Evolutionary conservation across 805 yeast species (phyloP).

Genomic region (Hanseniaspora occidentalis): DNA sequence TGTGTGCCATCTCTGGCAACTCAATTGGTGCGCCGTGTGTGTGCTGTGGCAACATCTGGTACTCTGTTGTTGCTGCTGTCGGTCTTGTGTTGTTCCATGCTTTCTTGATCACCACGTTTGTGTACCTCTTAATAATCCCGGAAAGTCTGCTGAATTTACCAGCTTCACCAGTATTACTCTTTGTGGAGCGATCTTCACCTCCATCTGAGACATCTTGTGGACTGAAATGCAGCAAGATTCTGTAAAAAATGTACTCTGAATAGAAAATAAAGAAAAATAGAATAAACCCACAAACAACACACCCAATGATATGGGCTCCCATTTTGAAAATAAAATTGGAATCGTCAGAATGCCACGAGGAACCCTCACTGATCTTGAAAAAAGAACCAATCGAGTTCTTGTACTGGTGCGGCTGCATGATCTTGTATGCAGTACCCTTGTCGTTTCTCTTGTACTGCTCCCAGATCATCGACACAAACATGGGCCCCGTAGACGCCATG

Average conservation of each 20-base stretch:
- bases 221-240: too few relatives aligned
- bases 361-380: conserved; percentile 67
- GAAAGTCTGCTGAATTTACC: too few relatives aligned
- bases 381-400: conserved; percentile 49
- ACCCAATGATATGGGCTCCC: conserved; percentile 61
- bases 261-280: conserved; percentile 37
- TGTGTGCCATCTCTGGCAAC: too few relatives aligned
- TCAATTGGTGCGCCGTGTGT: too few relatives aligned
- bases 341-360: conserved; percentile 88
- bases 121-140: conserved; percentile 7
- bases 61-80: conserved; percentile 9
- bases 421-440: conserved; percentile 51
- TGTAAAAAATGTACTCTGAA: conserved; percentile 35
- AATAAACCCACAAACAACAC: conserved; percentile 58
- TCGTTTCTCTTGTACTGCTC: conserved; percentile 71
- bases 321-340: conserved; percentile 65
- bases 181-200: too few relatives aligned
- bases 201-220: too few relatives aligned
- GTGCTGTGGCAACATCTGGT: too few relatives aligned
- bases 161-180: conserved; percentile 13
- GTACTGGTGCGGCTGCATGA: conserved; percentile 63
- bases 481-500: conserved; percentile 89
- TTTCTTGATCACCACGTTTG: neutral
- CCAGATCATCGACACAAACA: conserved; percentile 77
- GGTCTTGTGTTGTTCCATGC: neutral